phyloP scores from a whole-genome alignment of 2,329 filamentous ascomycete genomes.

The Huntiella moniliformis region DNA sequence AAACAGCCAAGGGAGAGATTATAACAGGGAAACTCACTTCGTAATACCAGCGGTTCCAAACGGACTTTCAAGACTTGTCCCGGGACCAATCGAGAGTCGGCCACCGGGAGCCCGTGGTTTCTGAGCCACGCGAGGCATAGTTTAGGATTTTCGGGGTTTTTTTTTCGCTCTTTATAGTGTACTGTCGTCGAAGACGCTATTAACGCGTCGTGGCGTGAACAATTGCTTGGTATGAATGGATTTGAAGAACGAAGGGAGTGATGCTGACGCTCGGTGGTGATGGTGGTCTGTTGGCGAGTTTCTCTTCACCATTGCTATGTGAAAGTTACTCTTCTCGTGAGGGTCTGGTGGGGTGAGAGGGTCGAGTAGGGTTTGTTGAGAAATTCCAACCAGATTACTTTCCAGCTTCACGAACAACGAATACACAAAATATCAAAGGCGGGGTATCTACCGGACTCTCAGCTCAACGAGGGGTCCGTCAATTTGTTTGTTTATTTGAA shows the following conservation, averaged over 20 bases:
- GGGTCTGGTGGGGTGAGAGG: too few species aligned
- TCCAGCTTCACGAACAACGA: too few species aligned
- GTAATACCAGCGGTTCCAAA: constrained; percentile 32
- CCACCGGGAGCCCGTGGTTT: constrained; percentile 29
- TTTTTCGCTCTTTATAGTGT: background rate
- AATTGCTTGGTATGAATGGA: too few species aligned
- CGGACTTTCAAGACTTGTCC: constrained; percentile 26
- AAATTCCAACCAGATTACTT: too few species aligned
- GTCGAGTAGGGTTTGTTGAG: too few species aligned
- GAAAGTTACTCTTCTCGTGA: too few species aligned
- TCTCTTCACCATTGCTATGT: background rate
- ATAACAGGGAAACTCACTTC: constrained; percentile 26
- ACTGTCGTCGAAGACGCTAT: background rate
- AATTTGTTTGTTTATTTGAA: too few species aligned
- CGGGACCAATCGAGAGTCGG: constrained; percentile 26
- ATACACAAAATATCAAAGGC: too few species aligned
- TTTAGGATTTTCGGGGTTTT: constrained; percentile 12
- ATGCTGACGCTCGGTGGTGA: background rate
- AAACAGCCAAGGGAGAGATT: constrained; percentile 4
- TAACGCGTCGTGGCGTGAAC: background rate
- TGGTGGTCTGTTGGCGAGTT: background rate
- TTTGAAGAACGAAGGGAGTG: too few species aligned
- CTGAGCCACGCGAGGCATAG: constrained; percentile 41
- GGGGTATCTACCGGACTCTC: too few species aligned
- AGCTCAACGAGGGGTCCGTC: too few species aligned